phyloP scores from a whole-genome alignment of 192 early-diverging fungal species.

The Fimicolochytrium jonesii region DNA sequence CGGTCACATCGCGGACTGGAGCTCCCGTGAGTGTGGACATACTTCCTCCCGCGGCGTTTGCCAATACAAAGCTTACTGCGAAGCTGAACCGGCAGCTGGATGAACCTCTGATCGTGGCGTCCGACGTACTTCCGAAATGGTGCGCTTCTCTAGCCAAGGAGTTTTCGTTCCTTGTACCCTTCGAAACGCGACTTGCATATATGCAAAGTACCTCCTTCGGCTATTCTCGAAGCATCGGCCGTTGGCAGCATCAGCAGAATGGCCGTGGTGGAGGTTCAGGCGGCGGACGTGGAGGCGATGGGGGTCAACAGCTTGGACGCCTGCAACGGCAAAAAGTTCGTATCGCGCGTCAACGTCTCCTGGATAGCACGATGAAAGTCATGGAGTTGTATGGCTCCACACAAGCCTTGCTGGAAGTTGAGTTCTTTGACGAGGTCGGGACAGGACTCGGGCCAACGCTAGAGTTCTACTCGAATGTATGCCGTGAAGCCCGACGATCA shows the following conservation, averaged over 20 bases:
- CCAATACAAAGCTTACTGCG: conserved; percentile 76
- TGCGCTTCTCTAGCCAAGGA: conserved; percentile 53
- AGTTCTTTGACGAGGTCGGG: conserved; percentile 91
- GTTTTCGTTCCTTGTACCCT: conserved; percentile 78
- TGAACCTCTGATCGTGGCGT: conserved; percentile 85
- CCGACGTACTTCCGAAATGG: conserved; percentile 75
- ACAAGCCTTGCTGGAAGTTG: conserved; percentile 78
- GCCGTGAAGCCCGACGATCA: conserved; percentile 52
- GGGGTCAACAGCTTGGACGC: conserved; percentile 46
- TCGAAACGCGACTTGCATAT: conserved; percentile 73
- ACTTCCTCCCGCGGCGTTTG: conserved; percentile 48
- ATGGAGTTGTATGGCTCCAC: conserved; percentile 72
- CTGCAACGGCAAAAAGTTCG: conserved; percentile 87
- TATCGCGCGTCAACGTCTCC: conserved; percentile 67
- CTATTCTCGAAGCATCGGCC: conserved; percentile 69
- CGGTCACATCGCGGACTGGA: conserved; percentile 10
- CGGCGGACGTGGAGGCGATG: background rate
- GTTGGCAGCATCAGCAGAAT: conserved; percentile 53
- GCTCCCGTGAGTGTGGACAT: conserved; percentile 17
- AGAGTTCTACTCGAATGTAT: conserved; percentile 86
- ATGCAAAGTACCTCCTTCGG: conserved; percentile 85
- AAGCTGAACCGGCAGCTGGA: conserved; percentile 84
- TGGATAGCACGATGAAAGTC: conserved; percentile 83
- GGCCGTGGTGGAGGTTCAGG: background rate
- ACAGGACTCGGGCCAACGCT: conserved; percentile 87